Conservation (phyloP, 2,329 filamentous ascomycete species). For the Hypoxylon sp. region DNA sequence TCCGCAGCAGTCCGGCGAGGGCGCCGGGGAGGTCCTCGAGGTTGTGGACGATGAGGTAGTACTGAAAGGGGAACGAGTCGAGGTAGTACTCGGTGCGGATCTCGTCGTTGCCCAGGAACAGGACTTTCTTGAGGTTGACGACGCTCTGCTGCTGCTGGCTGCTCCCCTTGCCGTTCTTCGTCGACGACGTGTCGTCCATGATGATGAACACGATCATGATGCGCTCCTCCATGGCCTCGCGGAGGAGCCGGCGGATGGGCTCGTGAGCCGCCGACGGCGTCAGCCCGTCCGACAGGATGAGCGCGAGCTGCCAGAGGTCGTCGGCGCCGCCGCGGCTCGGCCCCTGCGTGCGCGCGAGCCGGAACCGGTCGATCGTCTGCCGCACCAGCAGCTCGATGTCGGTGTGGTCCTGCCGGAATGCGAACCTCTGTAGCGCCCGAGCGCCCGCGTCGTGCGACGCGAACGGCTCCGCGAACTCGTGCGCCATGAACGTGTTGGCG, state of each 20-base stretch:
- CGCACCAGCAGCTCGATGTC: constrained; percentile 82
- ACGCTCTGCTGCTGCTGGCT: constrained; percentile 55
- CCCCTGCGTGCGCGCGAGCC: constrained; percentile 72
- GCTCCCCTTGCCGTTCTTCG: constrained; percentile 59
- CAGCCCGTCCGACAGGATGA: constrained; percentile 93
- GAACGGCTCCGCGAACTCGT: constrained; percentile 85
- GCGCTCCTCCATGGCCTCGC: constrained; percentile 88
- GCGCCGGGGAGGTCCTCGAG: constrained; percentile 90
- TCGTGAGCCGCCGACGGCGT: constrained; percentile 85
- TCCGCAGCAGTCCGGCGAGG: constrained; percentile 85
- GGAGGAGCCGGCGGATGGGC: constrained; percentile 79
- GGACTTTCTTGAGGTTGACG: neutral
- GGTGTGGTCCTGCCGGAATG: constrained; percentile 84
- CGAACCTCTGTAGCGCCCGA: constrained; percentile 84
- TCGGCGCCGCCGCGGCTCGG: constrained; percentile 56
- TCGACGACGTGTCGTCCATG: constrained; percentile 71
- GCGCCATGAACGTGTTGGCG: constrained; percentile 80
- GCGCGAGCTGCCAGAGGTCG: constrained; percentile 93
- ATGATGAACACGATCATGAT: constrained; percentile 99
- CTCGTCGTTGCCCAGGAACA: constrained; percentile 2
- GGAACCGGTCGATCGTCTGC: constrained; percentile 82
- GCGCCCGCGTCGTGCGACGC: constrained; percentile 78
- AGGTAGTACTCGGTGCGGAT: neutral
- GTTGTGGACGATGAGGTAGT: constrained; percentile 94
- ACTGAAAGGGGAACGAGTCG: constrained; percentile 75